A percentile compares a stretch with the other conserved stretches of the same genome.
Evolutionary conservation across 1,284 basidiomycete species (phyloP).

Genomic region (Schizophyllum commune): DNA sequence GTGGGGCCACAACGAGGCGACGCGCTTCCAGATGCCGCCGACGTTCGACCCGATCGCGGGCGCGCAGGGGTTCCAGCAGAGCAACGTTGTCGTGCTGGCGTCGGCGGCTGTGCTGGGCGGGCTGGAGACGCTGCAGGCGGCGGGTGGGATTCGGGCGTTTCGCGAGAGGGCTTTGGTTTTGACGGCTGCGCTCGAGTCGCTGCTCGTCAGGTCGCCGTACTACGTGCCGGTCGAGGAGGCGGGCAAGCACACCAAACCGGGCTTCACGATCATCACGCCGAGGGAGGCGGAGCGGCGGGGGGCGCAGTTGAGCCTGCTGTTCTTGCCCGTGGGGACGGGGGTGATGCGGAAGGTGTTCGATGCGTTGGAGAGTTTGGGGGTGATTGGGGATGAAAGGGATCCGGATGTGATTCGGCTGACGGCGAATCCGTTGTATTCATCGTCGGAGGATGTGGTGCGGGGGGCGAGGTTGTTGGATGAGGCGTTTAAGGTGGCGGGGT

Average conservation of each 20-base stretch:
- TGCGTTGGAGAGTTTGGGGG: constrained; percentile 58
- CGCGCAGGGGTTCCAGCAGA: constrained; percentile 93
- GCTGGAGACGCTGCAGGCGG: constrained; percentile 72
- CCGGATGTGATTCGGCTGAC: constrained; percentile 88
- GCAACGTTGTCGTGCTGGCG: constrained; percentile 83
- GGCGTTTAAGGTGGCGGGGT: neutral
- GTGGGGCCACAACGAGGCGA: constrained; percentile 91
- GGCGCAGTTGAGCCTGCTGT: constrained; percentile 78
- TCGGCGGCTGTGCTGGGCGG: constrained; percentile 77
- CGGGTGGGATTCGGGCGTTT: constrained; percentile 65
- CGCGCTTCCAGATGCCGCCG: constrained; percentile 88
- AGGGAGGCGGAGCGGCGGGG: constrained; percentile 59
- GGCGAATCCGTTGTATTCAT: constrained; percentile 62
- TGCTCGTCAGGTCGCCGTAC: constrained; percentile 56
- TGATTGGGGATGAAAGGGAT: constrained; percentile 84
- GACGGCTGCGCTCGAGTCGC: constrained; percentile 63
- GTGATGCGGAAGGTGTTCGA: constrained; percentile 69
- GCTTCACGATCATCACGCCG: constrained; percentile 89
- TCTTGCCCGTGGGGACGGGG: constrained; percentile 55
- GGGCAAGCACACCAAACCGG: constrained; percentile 29
- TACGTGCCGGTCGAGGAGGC: constrained; percentile 42
- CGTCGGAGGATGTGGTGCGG: neutral
- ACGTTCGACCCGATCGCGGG: constrained; percentile 79
- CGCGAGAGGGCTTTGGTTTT: constrained; percentile 64
- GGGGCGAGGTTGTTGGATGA: neutral